Evolutionary conservation across 805 yeast genomes (phyloP).

Genomic region (Sugiyamaella boreocaroliniensis): DNA sequence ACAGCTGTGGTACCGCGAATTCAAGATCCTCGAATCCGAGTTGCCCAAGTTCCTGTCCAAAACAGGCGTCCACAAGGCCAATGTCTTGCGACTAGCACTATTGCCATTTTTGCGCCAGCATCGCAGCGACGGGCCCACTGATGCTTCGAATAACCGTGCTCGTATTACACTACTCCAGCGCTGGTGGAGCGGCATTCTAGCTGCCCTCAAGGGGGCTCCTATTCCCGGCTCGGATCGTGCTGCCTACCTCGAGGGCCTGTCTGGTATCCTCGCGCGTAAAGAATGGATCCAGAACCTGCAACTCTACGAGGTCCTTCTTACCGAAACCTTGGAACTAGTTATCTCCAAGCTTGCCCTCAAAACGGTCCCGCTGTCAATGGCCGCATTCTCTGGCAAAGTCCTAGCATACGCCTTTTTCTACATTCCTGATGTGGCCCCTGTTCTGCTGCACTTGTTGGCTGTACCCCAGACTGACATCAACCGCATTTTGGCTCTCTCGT

Average conservation of each 20-base stretch:
- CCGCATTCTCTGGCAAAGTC: slow-evolving; percentile 65
- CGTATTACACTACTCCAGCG: slow-evolving; percentile 26
- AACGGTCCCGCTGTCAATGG: slow-evolving; percentile 46
- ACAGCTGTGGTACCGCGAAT: slow-evolving; percentile 17
- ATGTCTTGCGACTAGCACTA: slow-evolving; percentile 37
- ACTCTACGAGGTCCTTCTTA: slow-evolving; percentile 28
- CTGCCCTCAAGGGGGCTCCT: slow-evolving; percentile 23
- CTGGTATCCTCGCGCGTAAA: slow-evolving; percentile 32
- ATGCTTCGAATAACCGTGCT: slow-evolving; percentile 11
- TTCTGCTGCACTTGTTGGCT: slow-evolving; percentile 27
- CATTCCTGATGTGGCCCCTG: slow-evolving; percentile 50
- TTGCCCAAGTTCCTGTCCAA: slow-evolving; percentile 25
- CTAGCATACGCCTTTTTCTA: slow-evolving; percentile 57
- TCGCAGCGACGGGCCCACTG: slow-evolving; percentile 21
- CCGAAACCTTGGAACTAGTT: slow-evolving; percentile 49
- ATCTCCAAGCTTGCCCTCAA: slow-evolving; percentile 45
- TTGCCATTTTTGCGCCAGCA: slow-evolving; percentile 34
- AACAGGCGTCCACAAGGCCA: slow-evolving; percentile 30
- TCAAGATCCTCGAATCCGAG: slow-evolving; percentile 26
- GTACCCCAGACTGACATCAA: slow-evolving; percentile 24
- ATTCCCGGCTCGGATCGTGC: slow-evolving; percentile 33
- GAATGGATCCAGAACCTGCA: slow-evolving; percentile 31
- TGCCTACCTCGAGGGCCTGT: slow-evolving; percentile 36
- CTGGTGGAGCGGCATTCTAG: slow-evolving; percentile 36
- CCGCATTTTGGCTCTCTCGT: slow-evolving; percentile 19